Evolutionary conservation across 805 yeast genomes (phyloP), one percentile per base, ranked within the genome.

Genomic region (Debaryomyces prosopidis): DNA sequence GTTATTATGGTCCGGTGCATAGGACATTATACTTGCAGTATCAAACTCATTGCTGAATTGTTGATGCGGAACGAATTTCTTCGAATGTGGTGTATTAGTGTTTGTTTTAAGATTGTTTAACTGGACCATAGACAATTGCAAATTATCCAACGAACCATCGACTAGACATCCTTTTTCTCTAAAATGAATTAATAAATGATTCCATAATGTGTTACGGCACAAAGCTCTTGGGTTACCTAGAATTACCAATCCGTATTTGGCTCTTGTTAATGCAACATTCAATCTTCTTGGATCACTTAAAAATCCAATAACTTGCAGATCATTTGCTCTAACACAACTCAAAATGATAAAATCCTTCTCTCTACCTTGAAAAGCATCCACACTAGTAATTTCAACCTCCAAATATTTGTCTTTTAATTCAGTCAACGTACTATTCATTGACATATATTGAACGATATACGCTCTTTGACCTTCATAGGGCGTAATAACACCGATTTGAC

Each of bases 401-500:
- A 74, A 63, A 60, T 89, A 89, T 28, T 79, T 65, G 1, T 82
- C 84, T 51, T 80, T 80, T 26, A 51, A 54, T 43, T 83, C 85
- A 3, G 69, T 52, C 59, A 85, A 60, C 0, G 88, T 67, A 26
- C 91, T 87, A 54, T 83, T 84, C 72, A 82, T 64, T 55, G 80
- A 79, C 89, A 91, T 81, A 63, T 87, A 87, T 58, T 85, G 90
- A 8, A 82, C 77, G 42, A 91, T 70, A 60, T 85, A 90, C 0
- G 91, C 87, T 49, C 96, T 73, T 68, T 91, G 97, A 28, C 96
- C 97, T 63, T 89, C 96, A 65, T 91, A 91, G 0, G 97, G 97
- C 5, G 97, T 91, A 45, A 91, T 84, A 33, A 91, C 86, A 62
- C 97, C 97, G 59, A 91, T 91, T 61, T 89, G 92, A 18, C 75